These are phyloP conservation scores for Cinnamomum chago DNA, from an alignment of 164 flowering plant genomes.

Conservation along the genomic window DNA sequence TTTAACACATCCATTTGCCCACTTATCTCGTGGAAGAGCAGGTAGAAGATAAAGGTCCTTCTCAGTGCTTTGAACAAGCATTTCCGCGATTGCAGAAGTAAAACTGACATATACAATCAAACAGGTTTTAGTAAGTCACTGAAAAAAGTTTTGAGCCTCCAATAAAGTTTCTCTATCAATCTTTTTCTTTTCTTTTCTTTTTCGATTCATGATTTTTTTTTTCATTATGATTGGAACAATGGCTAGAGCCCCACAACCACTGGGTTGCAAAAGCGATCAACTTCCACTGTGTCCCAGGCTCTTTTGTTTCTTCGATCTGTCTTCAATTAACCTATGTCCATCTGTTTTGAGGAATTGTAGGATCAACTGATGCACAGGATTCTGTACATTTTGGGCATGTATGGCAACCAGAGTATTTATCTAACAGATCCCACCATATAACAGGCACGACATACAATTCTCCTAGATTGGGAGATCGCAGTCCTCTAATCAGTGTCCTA, in stretches of 20 bases:
- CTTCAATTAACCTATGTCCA: not conserved
- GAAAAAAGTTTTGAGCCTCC: not conserved
- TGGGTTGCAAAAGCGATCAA: too few relatives aligned
- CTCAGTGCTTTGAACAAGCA: slow-evolving; percentile 85
- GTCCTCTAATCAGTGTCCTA: not conserved
- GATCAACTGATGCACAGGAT: not conserved
- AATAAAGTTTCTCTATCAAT: not conserved
- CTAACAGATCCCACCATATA: not conserved
- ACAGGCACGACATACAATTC: not conserved
- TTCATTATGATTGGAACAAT: too few relatives aligned
- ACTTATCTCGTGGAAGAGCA: slow-evolving; percentile 80
- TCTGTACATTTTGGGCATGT: not conserved
- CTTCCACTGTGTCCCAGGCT: too few relatives aligned
- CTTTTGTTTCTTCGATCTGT: too few relatives aligned
- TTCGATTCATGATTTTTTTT: too few relatives aligned
- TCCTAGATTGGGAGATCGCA: too few relatives aligned
- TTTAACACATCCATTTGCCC: slow-evolving; percentile 78
- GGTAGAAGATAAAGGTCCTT: slow-evolving; percentile 82
- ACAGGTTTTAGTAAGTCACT: not conserved
- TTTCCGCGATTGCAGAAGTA: slow-evolving; percentile 78
- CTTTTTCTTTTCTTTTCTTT: not conserved
- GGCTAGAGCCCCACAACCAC: too few relatives aligned
- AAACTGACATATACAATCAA: slow-evolving; percentile 34
- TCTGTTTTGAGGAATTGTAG: not conserved
- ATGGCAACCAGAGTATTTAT: not conserved